phyloP scores from a whole-genome alignment of 2,329 filamentous ascomycete species.

The Myriosclerotinia curreyana region DNA sequence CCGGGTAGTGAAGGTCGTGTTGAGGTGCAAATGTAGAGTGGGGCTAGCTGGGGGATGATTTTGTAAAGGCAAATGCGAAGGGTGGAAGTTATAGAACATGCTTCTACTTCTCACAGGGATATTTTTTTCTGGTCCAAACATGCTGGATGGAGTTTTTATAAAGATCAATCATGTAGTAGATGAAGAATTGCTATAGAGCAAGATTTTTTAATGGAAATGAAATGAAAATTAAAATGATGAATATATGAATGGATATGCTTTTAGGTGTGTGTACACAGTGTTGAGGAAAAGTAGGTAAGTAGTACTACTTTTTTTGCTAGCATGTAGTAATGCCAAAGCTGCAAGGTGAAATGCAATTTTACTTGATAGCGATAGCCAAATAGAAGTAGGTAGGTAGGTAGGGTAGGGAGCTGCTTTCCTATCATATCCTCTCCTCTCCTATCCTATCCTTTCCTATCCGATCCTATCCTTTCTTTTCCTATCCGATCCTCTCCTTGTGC shows the following conservation, averaged over 20 bases:
- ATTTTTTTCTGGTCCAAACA: slow-evolving; percentile 16
- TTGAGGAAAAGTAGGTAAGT: neutral
- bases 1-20: slow-evolving; percentile 81
- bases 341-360: no score
- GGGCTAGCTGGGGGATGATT: neutral
- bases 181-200: slow-evolving; percentile 17
- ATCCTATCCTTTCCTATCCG: no score
- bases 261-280: neutral
- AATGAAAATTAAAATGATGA: slow-evolving; percentile 11
- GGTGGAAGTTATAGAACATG: slow-evolving; percentile 17
- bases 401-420: no score
- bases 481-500: no score
- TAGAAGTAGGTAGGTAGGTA: neutral
- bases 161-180: slow-evolving; percentile 15
- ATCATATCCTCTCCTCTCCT: no score
- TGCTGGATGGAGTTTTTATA: slow-evolving; percentile 18
- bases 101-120: slow-evolving; percentile 15
- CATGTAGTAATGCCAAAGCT: neutral
- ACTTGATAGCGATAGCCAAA: neutral
- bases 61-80: slow-evolving; percentile 9
- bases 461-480: no score
- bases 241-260: no score
- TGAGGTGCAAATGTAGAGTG: slow-evolving; percentile 67
- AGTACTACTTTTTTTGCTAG: neutral
- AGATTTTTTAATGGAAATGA: slow-evolving; percentile 19